Base-by-base conservation (phyloP, 805 yeast species). In the Ogataea ganodermae region DNA sequence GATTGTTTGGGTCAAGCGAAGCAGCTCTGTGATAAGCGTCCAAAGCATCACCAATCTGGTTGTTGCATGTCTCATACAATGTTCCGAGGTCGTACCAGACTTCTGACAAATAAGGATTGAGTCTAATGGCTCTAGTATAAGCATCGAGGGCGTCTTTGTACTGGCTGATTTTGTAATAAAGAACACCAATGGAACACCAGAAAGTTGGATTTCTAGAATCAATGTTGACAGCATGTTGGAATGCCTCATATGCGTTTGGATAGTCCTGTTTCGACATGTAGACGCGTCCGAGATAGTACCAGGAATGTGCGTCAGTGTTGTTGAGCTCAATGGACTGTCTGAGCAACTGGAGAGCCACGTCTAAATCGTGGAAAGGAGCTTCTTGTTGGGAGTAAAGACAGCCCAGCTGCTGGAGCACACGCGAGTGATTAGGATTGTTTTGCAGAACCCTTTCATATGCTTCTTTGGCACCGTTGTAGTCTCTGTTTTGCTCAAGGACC, bases 71-170 rank as follows among this genome's bases (percentile, higher is more conserved):
- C 70, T 94, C 99, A 67, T 94, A 94, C 35, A 94, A 73, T 5
- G 98, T 94, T 49, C 99, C 99, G 63, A 94, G 78, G 69, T 94
- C 99, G 69, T 94, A 94, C 99, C 99, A 94, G 21, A 94, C 99
- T 69, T 94, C 99, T 50, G 94, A 83, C 56, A 94, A 86, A 72
- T 91, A 91, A 13, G 99, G 99, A 60, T 94, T 94, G 60, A 94
- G 79, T 58, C 97, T 78, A 51, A 94, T 94, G 9, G 99, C 99
- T 46, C 98, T 76, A 6, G 98, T 91, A 71, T 94, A 94, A 13
- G 99, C 99, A 66, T 94, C 98, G 54, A 94, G 74, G 1, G 99
- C 99, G 66, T 94, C 99, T 48, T 96, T 78, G 71, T 89, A 94
- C 72, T 94, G 99, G 48, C 94, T 83, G 50, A 94, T 92, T 70